These are phyloP conservation scores for Rosa chinensis DNA, from an alignment of 306 rosid genomes.

Conservation along the genomic window DNA sequence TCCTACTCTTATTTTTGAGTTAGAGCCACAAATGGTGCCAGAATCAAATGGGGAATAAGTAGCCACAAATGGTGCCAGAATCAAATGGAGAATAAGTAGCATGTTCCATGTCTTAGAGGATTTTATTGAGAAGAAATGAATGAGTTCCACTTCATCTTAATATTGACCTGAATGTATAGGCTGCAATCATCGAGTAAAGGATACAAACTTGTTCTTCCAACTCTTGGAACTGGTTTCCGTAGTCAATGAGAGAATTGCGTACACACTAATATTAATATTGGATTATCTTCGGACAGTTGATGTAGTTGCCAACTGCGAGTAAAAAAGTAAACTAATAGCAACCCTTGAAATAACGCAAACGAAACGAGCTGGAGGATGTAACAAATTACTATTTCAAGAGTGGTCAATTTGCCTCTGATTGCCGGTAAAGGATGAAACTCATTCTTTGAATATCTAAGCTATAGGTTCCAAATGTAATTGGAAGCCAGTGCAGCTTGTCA, in stretches of 20 bases:
- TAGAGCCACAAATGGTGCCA: not conserved
- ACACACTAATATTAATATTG: not conserved
- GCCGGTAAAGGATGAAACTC: not conserved
- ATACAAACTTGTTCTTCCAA: not conserved
- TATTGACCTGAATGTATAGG: not conserved
- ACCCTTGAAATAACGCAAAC: not conserved
- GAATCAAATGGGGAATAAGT: not conserved
- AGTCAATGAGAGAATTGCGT: not conserved
- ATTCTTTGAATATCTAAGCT: not conserved
- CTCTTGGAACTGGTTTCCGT: not conserved
- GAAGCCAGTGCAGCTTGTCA: not conserved
- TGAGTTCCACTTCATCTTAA: not conserved
- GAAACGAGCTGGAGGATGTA: too few species aligned
- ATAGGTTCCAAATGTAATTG: not conserved
- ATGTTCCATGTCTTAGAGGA: not conserved
- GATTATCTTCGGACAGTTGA: not conserved
- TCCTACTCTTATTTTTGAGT: not conserved
- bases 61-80: not conserved
- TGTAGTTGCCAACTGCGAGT: not conserved
- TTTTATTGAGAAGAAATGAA: not conserved
- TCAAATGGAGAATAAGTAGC: not conserved
- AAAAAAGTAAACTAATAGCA: not conserved
- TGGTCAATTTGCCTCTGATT: too few species aligned
- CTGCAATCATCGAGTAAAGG: not conserved
- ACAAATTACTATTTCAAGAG: too few species aligned